phyloP scores from a whole-genome alignment of 192 early-diverging fungal genomes.

The Podila minutissima region DNA sequence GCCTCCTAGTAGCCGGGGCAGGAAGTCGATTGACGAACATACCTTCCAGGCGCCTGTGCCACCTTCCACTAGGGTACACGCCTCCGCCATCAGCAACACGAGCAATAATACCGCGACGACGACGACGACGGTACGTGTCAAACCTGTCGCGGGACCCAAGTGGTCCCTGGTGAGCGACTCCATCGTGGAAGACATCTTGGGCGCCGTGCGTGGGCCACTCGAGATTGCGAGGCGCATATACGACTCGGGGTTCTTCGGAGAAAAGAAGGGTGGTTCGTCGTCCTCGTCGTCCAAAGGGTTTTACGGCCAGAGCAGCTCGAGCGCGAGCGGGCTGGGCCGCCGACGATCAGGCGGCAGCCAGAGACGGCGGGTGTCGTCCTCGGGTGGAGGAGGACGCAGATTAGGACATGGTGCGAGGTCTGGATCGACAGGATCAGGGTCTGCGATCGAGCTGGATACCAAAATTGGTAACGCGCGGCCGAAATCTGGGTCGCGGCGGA shows the following conservation, averaged over 20 bases:
- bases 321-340: background rate
- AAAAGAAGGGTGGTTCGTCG: no score
- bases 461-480: background rate
- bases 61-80: background rate
- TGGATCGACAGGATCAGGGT: slow-evolving; percentile 11
- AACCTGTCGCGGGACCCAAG: background rate
- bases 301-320: background rate
- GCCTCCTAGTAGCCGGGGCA: background rate
- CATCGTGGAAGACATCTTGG: slow-evolving; percentile 34
- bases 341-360: background rate
- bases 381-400: slow-evolving; percentile 6
- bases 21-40: slow-evolving; percentile 9
- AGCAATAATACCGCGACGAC: slow-evolving; percentile 1
- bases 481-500: slow-evolving; percentile 1
- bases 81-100: background rate
- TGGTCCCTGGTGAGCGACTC: slow-evolving; percentile 48
- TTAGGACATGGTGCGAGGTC: slow-evolving; percentile 4
- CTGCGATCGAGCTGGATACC: slow-evolving; percentile 33
- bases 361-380: no score
- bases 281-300: background rate
- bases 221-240: slow-evolving; percentile 40
- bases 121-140: slow-evolving; percentile 2
- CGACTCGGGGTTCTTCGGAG: slow-evolving; percentile 21
- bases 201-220: slow-evolving; percentile 34
- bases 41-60: slow-evolving; percentile 28